phyloP scores from a whole-genome alignment of 1,284 basidiomycete genomes.

The Pascua sp. region DNA sequence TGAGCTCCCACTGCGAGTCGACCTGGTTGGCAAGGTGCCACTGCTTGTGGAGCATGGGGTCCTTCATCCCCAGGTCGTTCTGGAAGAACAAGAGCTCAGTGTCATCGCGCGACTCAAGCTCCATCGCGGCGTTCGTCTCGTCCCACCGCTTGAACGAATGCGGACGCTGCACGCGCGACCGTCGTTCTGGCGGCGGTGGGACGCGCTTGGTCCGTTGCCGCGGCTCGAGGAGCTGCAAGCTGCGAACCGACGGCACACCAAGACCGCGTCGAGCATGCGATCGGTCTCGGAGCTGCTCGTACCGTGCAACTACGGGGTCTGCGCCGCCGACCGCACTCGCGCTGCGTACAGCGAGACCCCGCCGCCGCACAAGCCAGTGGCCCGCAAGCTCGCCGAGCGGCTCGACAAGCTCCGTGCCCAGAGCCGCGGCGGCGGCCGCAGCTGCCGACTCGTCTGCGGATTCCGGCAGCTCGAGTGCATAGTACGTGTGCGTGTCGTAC shows the following conservation, averaged over 20 bases:
- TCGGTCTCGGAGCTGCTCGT: slow-evolving; percentile 31
- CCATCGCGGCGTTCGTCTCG: background rate
- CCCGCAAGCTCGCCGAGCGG: slow-evolving; percentile 77
- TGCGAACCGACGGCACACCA: slow-evolving; percentile 52
- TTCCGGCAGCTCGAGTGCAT: slow-evolving; percentile 47
- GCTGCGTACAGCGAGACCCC: background rate
- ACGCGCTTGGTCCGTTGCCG: slow-evolving; percentile 17
- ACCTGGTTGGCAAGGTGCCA: slow-evolving; percentile 68
- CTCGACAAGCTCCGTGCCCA: slow-evolving; percentile 84
- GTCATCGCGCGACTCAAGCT: slow-evolving; percentile 43
- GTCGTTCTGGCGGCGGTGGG: background rate
- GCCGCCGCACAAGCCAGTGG: slow-evolving; percentile 77
- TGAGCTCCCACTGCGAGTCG: slow-evolving; percentile 53
- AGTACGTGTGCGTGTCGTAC: slow-evolving; percentile 80
- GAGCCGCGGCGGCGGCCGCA: slow-evolving; percentile 53
- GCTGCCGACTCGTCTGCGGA: slow-evolving; percentile 56
- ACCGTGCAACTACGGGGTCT: slow-evolving; percentile 54
- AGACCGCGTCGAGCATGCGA: slow-evolving; percentile 56
- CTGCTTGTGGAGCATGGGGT: slow-evolving; percentile 82
- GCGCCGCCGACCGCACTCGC: slow-evolving; percentile 45
- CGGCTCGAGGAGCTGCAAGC: slow-evolving; percentile 7
- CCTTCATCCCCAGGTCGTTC: slow-evolving; percentile 63
- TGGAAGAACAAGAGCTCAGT: slow-evolving; percentile 53
- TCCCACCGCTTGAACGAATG: slow-evolving; percentile 3
- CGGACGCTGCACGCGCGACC: background rate